Conservation (phyloP, 2,329 filamentous ascomycete species). For the Colletotrichum theobromicola region DNA sequence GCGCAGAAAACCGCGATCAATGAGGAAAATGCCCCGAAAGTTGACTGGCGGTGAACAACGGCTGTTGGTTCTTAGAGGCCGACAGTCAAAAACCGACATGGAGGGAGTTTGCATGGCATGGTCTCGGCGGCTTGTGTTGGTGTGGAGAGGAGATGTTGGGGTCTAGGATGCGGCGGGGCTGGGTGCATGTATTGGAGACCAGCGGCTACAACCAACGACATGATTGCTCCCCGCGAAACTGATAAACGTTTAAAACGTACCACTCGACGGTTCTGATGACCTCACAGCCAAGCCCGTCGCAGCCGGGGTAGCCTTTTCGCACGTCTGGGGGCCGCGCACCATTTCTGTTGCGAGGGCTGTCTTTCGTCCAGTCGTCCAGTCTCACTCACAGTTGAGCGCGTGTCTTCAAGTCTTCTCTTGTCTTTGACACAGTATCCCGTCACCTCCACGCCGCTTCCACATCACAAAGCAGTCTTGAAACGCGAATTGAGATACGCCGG, state of each 20-base stretch:
- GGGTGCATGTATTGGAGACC: no score
- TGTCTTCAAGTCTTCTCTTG: background rate
- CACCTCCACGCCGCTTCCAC: background rate
- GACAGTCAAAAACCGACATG: background rate
- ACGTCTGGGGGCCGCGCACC: background rate
- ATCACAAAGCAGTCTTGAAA: background rate
- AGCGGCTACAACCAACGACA: background rate
- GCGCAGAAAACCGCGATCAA: background rate
- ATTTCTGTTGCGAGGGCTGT: background rate
- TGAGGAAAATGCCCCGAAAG: background rate
- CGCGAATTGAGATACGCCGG: background rate
- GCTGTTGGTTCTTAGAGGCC: background rate
- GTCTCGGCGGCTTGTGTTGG: background rate
- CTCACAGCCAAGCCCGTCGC: background rate
- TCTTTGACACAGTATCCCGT: background rate
- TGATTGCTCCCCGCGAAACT: fast-evolving
- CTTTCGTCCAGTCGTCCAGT: no score
- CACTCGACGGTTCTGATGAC: background rate
- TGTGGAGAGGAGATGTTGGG: background rate
- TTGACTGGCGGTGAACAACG: background rate
- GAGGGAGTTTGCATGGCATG: background rate
- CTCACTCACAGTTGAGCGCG: fast-evolving
- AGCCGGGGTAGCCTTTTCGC: background rate
- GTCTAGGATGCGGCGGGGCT: background rate
- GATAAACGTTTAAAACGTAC: background rate